Conservation (phyloP, 2,329 filamentous ascomycete species). For the Stachybotrys elegans region DNA sequence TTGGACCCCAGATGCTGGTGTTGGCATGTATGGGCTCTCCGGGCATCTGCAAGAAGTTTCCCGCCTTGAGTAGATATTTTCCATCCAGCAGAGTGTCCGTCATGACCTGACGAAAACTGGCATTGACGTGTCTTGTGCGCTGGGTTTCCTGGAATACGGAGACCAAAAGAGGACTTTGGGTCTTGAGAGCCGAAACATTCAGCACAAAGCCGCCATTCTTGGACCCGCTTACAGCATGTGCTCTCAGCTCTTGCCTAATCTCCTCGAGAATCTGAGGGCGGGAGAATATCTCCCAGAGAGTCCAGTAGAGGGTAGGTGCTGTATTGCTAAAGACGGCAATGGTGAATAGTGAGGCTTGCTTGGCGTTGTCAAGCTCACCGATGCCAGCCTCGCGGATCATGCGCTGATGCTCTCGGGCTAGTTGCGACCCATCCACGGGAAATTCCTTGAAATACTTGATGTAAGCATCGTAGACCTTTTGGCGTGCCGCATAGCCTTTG, state of each 20-base stretch:
- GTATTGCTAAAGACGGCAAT: constrained; percentile 37
- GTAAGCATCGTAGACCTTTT: constrained; percentile 12
- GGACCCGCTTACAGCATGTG: constrained; percentile 4
- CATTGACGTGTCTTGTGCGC: constrained; percentile 19
- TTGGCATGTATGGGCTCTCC: constrained; percentile 17
- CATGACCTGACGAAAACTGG: constrained; percentile 22
- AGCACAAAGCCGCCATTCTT: constrained; percentile 12
- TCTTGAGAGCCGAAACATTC: constrained; percentile 25
- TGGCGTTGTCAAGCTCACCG: constrained; percentile 1
- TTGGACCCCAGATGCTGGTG: constrained; percentile 23
- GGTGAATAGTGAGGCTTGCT: constrained; percentile 6
- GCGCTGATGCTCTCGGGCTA: constrained; percentile 8
- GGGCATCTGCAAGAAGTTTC: constrained; percentile 25
- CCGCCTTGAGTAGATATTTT: constrained; percentile 25
- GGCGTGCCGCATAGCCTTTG: constrained; percentile 9
- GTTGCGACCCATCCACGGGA: constrained; percentile 6
- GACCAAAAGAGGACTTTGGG: constrained; percentile 27
- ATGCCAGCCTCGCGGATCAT: constrained; percentile 5
- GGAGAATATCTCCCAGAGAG: constrained; percentile 36
- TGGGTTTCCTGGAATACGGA: constrained; percentile 31
- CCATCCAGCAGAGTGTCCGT: constrained; percentile 24
- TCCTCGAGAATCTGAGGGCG: constrained; percentile 29
- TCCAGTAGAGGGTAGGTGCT: constrained; percentile 38
- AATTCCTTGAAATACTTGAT: constrained; percentile 8
- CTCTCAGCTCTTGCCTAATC: constrained; percentile 33